These are phyloP conservation scores for Lagenidium sp. DNA, from an alignment of 352 stramenopile species.

Conservation along the genomic window DNA sequence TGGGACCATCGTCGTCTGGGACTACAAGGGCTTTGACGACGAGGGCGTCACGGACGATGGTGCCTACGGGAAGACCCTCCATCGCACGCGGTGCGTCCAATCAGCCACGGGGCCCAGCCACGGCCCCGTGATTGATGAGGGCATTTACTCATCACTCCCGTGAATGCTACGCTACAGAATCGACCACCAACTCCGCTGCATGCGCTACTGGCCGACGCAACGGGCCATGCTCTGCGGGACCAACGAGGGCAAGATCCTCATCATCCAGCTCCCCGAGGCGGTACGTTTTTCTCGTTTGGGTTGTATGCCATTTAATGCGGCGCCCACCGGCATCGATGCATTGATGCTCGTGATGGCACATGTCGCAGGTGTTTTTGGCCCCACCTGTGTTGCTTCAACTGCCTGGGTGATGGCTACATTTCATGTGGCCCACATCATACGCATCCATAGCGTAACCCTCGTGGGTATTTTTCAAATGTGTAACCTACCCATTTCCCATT, in stretches of 20 bases:
- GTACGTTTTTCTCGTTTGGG: no score
- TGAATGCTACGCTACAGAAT: not conserved
- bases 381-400: not conserved
- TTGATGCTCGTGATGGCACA: not conserved
- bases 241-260: conserved; percentile 11
- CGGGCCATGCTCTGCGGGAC: conserved; percentile 8
- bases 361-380: not conserved
- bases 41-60: conserved; percentile 21
- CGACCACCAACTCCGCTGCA: conserved; percentile 7
- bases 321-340: not conserved
- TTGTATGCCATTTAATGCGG: no score
- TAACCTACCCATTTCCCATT: not conserved
- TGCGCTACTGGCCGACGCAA: conserved; percentile 11
- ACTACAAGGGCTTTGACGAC: conserved; percentile 37
- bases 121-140: not conserved
- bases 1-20: conserved; percentile 49
- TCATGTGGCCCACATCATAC: not conserved
- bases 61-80: conserved; percentile 35
- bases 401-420: no score
- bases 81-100: conserved; percentile 23
- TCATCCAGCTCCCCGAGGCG: conserved; percentile 4
- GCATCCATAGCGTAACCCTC: no score
- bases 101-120: not conserved
- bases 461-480: no score
- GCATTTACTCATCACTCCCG: not conserved